Base-by-base conservation (phyloP, 345 rosid genomes). In the Moringa oleifera region DNA sequence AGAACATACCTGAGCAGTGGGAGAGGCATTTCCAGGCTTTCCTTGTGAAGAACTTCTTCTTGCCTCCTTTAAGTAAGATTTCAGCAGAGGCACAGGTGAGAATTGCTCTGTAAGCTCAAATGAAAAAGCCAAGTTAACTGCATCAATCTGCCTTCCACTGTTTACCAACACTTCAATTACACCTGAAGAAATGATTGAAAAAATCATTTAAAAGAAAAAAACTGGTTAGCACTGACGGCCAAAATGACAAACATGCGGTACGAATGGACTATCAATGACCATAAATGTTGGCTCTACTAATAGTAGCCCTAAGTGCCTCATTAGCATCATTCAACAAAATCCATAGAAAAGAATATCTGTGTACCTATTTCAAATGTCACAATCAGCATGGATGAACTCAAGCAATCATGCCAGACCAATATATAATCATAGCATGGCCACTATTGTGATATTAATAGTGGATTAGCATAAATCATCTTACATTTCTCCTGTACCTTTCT, bases 71-170 rank as follows among this genome's bases (percentile, higher is more conserved):
- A 95, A 75, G 86, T 88, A 95, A 47, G 91, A 79, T 70, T 87
- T 95, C 56, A 95, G 79, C 57, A 91, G 66, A 55, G 84, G 79
- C 50, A 91, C 96, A 50, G 96, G 96, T 28, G 85, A 69, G 77
- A 95, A 95, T 78, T 77, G 88, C 62, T 79, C 84, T 7, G 90
- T 89, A 49, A 95, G 83, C 79, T 81, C 85, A 80, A 95, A 95
- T 47, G 96, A 95, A 79, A 91, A 95, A 58, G 99, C 97, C 83
- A 91, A 64, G 81, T 91, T 95, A 64, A 95, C 91, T 8, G 99
- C 97, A 83, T 91, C 99, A 55, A 95, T 89, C 65, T 89, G 99
- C 67, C 96, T 91, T 68, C 95, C 98, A 79, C 86, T 83, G 71
- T 77, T 85, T 28, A 85, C 69, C 57, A 95, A 80, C 63, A 88